A percentile compares a stretch with the other conserved stretches of the same genome.
Conservation (phyloP, 768 basidiomycete species). For the Termitomyces sp. region DNA sequence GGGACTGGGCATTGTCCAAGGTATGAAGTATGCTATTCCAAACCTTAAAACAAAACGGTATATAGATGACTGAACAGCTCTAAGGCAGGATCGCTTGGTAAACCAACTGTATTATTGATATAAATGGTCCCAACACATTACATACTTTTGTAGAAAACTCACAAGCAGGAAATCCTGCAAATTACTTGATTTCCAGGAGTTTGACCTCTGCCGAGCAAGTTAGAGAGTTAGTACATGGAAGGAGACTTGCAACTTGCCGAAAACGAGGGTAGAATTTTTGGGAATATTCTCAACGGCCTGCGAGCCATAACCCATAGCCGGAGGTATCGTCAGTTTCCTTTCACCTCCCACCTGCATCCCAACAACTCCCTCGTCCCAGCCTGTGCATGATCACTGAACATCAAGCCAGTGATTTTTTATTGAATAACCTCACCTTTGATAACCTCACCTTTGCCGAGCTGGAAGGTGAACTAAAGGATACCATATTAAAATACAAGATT, state of each 20-base stretch:
- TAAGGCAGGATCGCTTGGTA: background rate
- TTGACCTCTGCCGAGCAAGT: slow-evolving; percentile 54
- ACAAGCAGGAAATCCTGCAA: no score
- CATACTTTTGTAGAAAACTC: background rate
- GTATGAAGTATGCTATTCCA: no score
- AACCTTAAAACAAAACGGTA: background rate
- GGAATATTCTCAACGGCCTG: slow-evolving; percentile 57
- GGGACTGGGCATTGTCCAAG: no score
- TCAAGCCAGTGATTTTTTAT: background rate
- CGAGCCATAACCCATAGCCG: slow-evolving; percentile 71
- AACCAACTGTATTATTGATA: background rate
- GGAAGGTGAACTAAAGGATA: slow-evolving; percentile 61
- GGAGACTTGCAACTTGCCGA: slow-evolving; percentile 48
- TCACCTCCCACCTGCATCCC: slow-evolving; percentile 94
- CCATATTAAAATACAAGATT: slow-evolving; percentile 1
- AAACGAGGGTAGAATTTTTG: slow-evolving; percentile 72
- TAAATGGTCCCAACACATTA: background rate
- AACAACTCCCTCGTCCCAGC: slow-evolving; percentile 88
- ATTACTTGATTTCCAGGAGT: slow-evolving; percentile 61
- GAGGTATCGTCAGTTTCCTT: slow-evolving; percentile 71
- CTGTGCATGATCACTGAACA: slow-evolving; percentile 25
- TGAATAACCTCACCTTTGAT: slow-evolving; percentile 63
- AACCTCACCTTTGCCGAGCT: slow-evolving; percentile 82
- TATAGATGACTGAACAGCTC: background rate
- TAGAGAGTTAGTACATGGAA: background rate